Conservation (phyloP, 106 monocot genomes). For the Acanthochlamys bracteata region DNA sequence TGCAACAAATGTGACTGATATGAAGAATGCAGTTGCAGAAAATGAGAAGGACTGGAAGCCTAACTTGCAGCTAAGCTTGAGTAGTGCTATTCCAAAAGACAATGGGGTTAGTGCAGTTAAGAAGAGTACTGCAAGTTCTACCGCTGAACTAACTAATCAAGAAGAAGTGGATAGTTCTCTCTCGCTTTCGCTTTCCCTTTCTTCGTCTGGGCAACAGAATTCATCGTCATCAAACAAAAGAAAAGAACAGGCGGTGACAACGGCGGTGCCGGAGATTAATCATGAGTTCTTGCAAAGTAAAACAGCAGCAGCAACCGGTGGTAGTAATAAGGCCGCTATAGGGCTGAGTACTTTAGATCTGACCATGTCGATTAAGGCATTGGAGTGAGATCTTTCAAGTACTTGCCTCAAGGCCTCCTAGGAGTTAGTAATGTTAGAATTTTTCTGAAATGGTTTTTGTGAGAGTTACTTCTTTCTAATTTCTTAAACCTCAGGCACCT, state of each 20-base stretch:
- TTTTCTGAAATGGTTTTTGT: no score
- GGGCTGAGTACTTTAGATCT: conserved; percentile 99
- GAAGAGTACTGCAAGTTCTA: background rate
- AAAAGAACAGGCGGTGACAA: no score
- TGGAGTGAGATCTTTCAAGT: conserved; percentile 99
- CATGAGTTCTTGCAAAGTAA: conserved; percentile 10
- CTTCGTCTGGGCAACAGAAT: background rate
- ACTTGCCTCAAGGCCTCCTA: conserved; percentile 43
- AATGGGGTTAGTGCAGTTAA: background rate
- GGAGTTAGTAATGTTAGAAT: no score
- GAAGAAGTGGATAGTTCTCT: conserved; percentile 48
- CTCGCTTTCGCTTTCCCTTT: conserved; percentile 59
- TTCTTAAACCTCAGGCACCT: no score
- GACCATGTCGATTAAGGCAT: conserved; percentile 98
- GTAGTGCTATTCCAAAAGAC: conserved; percentile 3
- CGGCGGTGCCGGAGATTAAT: background rate
- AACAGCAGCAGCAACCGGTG: background rate
- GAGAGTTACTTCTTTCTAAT: no score
- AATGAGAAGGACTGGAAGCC: conserved; percentile 14
- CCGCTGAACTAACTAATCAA: background rate
- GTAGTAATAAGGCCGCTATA: conserved; percentile 34
- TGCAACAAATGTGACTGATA: background rate
- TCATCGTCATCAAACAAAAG: no score
- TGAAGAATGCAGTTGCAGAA: conserved; percentile 7
- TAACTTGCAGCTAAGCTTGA: conserved; percentile 66